Evolutionary conservation across 2,329 filamentous ascomycete species (phyloP).

Genomic region (Colletotrichum sp.): DNA sequence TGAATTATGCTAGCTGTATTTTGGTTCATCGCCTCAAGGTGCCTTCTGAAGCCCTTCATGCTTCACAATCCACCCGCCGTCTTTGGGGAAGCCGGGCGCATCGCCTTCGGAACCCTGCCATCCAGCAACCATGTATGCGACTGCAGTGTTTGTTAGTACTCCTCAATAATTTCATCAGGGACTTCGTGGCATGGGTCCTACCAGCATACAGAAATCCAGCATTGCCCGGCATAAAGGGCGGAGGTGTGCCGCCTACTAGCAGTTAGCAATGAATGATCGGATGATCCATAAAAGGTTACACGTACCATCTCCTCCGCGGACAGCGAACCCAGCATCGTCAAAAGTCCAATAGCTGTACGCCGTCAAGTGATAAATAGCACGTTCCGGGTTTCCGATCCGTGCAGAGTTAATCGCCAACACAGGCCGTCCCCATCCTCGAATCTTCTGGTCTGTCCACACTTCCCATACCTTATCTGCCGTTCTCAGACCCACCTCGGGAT

Average conservation of each 20-base stretch:
- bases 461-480: slow-evolving; percentile 44
- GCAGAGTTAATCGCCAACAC: slow-evolving; percentile 51
- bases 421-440: slow-evolving; percentile 52
- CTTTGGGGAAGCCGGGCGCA: slow-evolving; percentile 39
- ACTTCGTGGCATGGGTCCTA: no score
- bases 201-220: slow-evolving; percentile 39
- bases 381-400: slow-evolving; percentile 43
- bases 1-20: fast-evolving
- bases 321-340: slow-evolving; percentile 41
- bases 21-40: neutral
- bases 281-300: no score
- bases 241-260: slow-evolving; percentile 24
- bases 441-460: slow-evolving; percentile 45
- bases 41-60: slow-evolving; percentile 38
- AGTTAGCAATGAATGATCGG: no score
- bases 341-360: slow-evolving; percentile 46
- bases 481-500: slow-evolving; percentile 34
- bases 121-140: slow-evolving; percentile 37
- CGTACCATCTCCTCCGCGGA: slow-evolving; percentile 31
- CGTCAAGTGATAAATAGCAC: slow-evolving; percentile 45
- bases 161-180: no score
- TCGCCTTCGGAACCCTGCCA: slow-evolving; percentile 25
- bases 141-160: no score
- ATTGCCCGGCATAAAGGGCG: slow-evolving; percentile 43
- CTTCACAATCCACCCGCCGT: slow-evolving; percentile 37